Evolutionary conservation across 768 basidiomycete genomes (phyloP).

Genomic region (Boletus reticulatus): DNA sequence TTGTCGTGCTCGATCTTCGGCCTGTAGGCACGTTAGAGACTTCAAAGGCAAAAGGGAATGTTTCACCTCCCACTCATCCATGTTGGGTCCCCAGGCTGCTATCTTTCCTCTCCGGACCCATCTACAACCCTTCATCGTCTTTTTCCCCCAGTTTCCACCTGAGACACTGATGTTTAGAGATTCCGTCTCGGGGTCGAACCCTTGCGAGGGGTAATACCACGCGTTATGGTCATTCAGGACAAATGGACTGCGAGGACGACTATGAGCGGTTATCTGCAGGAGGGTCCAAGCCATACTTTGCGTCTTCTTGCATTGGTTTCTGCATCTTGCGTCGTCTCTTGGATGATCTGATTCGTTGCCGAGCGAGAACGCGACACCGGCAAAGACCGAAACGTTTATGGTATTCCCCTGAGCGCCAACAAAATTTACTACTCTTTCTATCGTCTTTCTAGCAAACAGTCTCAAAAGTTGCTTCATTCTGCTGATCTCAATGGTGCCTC

Average conservation of each 20-base stretch:
- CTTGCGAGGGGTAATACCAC: slow-evolving; percentile 86
- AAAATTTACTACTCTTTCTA: not conserved
- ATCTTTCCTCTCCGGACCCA: slow-evolving; percentile 85
- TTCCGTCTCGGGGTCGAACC: slow-evolving; percentile 62
- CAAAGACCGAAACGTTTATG: slow-evolving; percentile 19
- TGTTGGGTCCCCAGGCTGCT: slow-evolving; percentile 77
- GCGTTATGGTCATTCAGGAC: slow-evolving; percentile 70
- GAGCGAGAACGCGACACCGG: slow-evolving; percentile 12
- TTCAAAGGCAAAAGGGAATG: slow-evolving; percentile 2
- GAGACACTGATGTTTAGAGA: slow-evolving; percentile 48
- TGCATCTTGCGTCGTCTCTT: slow-evolving; percentile 18
- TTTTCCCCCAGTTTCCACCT: slow-evolving; percentile 84
- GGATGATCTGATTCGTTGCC: no score
- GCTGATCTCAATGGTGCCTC: slow-evolving; percentile 35
- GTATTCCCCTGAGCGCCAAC: not conserved
- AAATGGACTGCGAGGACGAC: slow-evolving; percentile 30
- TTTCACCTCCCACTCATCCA: slow-evolving; percentile 82
- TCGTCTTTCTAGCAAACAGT: not conserved
- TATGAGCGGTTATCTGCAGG: slow-evolving; percentile 6
- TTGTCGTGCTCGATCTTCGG: slow-evolving; percentile 81
- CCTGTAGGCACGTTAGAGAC: slow-evolving; percentile 39
- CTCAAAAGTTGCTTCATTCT: not conserved
- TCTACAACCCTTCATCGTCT: slow-evolving; percentile 68
- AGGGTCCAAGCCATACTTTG: slow-evolving; percentile 22
- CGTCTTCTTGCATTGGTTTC: slow-evolving; percentile 31